Percentiles rank a stretch among this genome's conserved stretches.
Evolutionary conservation across 257 asterid species (phyloP).

Genomic region (Ballota nigra): DNA sequence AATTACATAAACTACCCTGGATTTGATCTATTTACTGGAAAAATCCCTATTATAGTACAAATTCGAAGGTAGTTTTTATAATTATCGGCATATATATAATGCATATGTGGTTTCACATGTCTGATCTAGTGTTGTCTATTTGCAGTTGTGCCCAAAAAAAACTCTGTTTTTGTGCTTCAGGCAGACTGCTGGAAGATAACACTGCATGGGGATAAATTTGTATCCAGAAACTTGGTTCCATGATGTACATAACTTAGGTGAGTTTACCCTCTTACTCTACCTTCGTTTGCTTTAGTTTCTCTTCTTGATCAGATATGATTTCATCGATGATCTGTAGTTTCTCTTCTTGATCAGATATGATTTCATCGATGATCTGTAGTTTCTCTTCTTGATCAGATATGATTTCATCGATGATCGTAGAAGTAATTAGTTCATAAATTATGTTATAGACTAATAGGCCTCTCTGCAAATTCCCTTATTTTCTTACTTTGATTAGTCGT

Average conservation of each 20-base stretch:
- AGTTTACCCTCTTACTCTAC: no score
- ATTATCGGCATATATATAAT: no score
- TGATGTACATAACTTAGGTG: conserved; percentile 24
- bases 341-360: neutral
- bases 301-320: neutral
- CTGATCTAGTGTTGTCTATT: conserved; percentile 16
- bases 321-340: no score
- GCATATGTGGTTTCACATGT: neutral
- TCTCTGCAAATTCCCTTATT: neutral
- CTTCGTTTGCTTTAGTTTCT: no score
- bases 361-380: no score
- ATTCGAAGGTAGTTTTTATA: no score
- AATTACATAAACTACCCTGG: no score
- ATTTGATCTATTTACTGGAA: no score
- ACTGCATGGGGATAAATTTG: conserved; percentile 63
- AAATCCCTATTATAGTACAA: no score
- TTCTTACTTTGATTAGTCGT: neutral
- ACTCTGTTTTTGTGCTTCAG: conserved; percentile 74
- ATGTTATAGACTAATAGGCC: neutral
- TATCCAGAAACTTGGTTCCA: conserved; percentile 54
- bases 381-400: no score
- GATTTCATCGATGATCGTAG: neutral
- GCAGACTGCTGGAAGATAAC: conserved; percentile 89
- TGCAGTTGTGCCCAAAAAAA: conserved; percentile 79
- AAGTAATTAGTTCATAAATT: neutral